Percentiles rank a stretch among this genome's conserved stretches.
Evolutionary conservation across 371 early-diverging fungal genomes (phyloP).

Genomic region (Syncephalastrum racemosum): DNA sequence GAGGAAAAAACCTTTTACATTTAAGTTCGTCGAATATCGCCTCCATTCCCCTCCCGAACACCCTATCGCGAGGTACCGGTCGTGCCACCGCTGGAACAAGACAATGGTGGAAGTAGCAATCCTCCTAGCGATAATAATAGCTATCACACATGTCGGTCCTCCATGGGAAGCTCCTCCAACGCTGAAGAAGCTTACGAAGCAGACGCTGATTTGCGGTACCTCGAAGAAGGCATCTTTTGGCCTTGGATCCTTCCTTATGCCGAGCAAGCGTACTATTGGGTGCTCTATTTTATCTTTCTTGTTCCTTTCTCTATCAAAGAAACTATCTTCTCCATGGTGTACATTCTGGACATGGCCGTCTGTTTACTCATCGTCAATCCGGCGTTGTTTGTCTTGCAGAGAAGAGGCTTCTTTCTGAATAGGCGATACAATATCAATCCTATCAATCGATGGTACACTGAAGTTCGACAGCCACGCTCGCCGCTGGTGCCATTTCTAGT

Average conservation of each 20-base stretch:
- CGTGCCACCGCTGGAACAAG: no score
- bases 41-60: no score
- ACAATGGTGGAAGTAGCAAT: no score
- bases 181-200: no score
- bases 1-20: no score
- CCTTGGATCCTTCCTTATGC: not conserved
- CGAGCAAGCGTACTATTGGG: slow-evolving; percentile 4
- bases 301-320: slow-evolving; percentile 11
- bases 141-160: no score
- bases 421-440: not conserved
- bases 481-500: no score
- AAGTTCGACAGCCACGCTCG: no score
- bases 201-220: not conserved
- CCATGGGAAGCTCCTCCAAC: no score
- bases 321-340: not conserved
- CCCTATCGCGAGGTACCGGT: no score
- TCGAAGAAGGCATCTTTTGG: slow-evolving; percentile 5
- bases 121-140: no score
- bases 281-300: slow-evolving; percentile 5
- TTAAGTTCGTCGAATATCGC: no score
- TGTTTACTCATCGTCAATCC: slow-evolving; percentile 4
- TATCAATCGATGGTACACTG: not conserved
- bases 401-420: not conserved
- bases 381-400: not conserved
- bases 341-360: not conserved